Base-by-base conservation (phyloP, 2,329 filamentous ascomycete species). In the Sporothrix pallida region DNA sequence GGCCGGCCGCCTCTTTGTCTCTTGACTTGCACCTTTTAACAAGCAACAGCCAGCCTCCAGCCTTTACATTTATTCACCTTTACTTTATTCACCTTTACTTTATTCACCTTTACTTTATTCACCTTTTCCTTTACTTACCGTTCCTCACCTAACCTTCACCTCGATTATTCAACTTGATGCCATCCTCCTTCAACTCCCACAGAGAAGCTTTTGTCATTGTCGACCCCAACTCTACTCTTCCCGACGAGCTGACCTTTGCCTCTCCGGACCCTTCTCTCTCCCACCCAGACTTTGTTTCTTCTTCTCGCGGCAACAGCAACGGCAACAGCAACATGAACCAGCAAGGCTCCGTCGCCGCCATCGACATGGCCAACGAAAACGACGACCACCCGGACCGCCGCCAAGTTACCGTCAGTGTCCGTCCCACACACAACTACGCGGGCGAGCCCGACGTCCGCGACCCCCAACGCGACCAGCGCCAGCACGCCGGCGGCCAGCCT, bases 381-480 rank as follows among this genome's bases (percentile, higher is more conserved):
- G 48, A 15, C 48, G 23, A 69, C 46, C 65, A 52, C 8, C 67
- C n/a, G 26, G 8, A 13, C 67, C 67, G 67, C 13, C 67, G 67
- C 48, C 48, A 56, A n/a, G 48, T 69, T 2, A 20, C 17, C 6
- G 67, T 54, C 67, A 42, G 26, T 31, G 48, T 69, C 17, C 63
- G 37, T 13, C 42, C 63, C 52, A 46, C 54, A 23, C 50, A 73
- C 23, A 46, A 23, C 31, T 15, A 15, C 17, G 4, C 13, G 2
- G 23, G 50, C 48, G 44, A 44, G 46, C 2, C 23, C 20, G 23
- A 44, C 56, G 56, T 70, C 44, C 68, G 44, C 37, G 58, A 71
- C 15, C 23, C 46, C 15, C 58, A 62, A 23, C 72, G 23, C 58
- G 42, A 71, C 70, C 74, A 65, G 63, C 37, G 65, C 70, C 58